Evolutionary conservation across 2,329 filamentous ascomycete genomes (phyloP).

Genomic region (Geosmithia flava): DNA sequence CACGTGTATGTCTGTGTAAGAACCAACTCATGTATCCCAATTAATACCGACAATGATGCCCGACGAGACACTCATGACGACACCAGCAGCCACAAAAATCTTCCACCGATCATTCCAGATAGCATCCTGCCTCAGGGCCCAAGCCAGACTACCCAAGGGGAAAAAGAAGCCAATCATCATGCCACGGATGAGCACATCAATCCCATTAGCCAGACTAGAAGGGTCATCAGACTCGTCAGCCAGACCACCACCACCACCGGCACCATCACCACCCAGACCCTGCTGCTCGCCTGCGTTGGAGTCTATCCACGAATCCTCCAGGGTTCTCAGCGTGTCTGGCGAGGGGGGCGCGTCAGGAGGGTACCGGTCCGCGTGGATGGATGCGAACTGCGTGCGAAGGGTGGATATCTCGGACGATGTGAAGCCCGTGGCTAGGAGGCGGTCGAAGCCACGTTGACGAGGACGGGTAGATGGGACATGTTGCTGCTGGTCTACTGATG

Average conservation of each 20-base stretch:
- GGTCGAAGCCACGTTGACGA: slow-evolving; percentile 65
- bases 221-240: slow-evolving; percentile 26
- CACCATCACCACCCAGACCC: background rate
- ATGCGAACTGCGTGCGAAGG: slow-evolving; percentile 77
- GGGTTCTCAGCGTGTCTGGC: slow-evolving; percentile 57
- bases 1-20: too few species aligned
- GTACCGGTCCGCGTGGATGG: slow-evolving; percentile 68
- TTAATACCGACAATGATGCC: slow-evolving; percentile 46
- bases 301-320: slow-evolving; percentile 91
- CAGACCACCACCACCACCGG: slow-evolving; percentile 10
- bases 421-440: slow-evolving; percentile 72
- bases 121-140: slow-evolving; percentile 76
- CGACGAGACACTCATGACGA: slow-evolving; percentile 67
- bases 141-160: slow-evolving; percentile 75
- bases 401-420: slow-evolving; percentile 71
- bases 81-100: slow-evolving; percentile 75
- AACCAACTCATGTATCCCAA: background rate
- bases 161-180: slow-evolving; percentile 92
- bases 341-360: slow-evolving; percentile 84
- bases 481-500: slow-evolving; percentile 5
- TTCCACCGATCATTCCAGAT: slow-evolving; percentile 77
- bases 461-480: slow-evolving; percentile 14
- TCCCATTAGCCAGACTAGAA: slow-evolving; percentile 36
- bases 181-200: slow-evolving; percentile 81
- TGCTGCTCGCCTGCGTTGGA: slow-evolving; percentile 28